These are phyloP conservation scores for Neophaeococcomyces aloes DNA, from an alignment of 2,329 filamentous ascomycete genomes.

Conservation along the genomic window DNA sequence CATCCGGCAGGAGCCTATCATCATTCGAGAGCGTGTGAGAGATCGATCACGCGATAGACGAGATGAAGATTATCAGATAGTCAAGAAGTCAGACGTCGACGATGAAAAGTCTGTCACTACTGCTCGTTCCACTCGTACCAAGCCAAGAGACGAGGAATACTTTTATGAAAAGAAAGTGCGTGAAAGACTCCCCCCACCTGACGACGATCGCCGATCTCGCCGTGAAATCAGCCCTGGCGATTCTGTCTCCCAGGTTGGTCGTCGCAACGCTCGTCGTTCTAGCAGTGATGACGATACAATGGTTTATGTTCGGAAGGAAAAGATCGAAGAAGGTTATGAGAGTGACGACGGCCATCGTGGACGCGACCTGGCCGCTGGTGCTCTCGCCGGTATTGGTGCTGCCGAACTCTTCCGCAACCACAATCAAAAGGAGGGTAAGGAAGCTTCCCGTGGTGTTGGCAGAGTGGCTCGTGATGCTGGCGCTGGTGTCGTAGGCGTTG, in stretches of 20 bases:
- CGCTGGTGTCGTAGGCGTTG: slow-evolving; percentile 51
- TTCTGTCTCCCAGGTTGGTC: slow-evolving; percentile 41
- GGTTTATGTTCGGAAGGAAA: slow-evolving; percentile 48
- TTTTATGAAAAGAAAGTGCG: slow-evolving; percentile 23
- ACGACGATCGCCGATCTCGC: slow-evolving; percentile 48
- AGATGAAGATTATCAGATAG: slow-evolving; percentile 49
- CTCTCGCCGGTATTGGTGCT: slow-evolving; percentile 49
- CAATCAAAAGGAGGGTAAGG: slow-evolving; percentile 46
- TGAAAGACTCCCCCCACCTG: slow-evolving; percentile 22
- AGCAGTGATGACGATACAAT: slow-evolving; percentile 54
- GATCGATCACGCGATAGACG: slow-evolving; percentile 24
- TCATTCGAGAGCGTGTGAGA: slow-evolving; percentile 37
- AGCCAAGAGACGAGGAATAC: slow-evolving; percentile 20
- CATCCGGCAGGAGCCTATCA: slow-evolving; percentile 46
- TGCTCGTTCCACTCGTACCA: slow-evolving; percentile 21
- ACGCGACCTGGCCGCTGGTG: slow-evolving; percentile 53
- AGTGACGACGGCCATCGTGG: slow-evolving; percentile 38
- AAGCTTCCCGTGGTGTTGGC: slow-evolving; percentile 41
- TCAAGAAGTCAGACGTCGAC: slow-evolving; percentile 48
- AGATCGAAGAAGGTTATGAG: slow-evolving; percentile 16
- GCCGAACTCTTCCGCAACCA: slow-evolving; percentile 51
- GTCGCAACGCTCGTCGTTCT: slow-evolving; percentile 34
- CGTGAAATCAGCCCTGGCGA: slow-evolving; percentile 42
- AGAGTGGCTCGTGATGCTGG: slow-evolving; percentile 43
- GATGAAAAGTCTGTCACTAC: slow-evolving; percentile 31